These are phyloP conservation scores for Haplosporangium gracile DNA, from an alignment of 192 early-diverging fungal genomes.

Conservation along the genomic window DNA sequence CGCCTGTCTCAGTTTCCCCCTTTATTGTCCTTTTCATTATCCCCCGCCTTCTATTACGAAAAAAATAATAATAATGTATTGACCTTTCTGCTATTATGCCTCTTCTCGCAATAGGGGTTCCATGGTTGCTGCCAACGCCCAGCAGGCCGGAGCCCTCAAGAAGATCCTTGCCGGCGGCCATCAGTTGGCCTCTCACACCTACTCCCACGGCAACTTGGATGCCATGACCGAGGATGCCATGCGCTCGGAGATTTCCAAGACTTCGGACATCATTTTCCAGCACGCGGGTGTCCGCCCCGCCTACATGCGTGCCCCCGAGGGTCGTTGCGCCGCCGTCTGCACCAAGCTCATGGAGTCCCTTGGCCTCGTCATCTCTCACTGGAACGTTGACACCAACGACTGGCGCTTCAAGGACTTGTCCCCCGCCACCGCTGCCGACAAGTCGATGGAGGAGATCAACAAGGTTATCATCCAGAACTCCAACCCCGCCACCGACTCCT, in stretches of 20 bases:
- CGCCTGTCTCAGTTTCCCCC: neutral
- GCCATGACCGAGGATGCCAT: slow-evolving; percentile 57
- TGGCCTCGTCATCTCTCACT: slow-evolving; percentile 48
- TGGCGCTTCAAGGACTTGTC: slow-evolving; percentile 41
- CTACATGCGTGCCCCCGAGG: slow-evolving; percentile 75
- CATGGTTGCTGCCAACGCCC: slow-evolving; percentile 26
- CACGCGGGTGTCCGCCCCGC: slow-evolving; percentile 64
- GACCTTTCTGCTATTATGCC: neutral
- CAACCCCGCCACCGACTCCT: slow-evolving; percentile 48
- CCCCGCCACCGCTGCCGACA: slow-evolving; percentile 1
- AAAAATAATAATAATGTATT: neutral
- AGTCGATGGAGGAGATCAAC: slow-evolving; percentile 43
- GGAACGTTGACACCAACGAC: slow-evolving; percentile 60
- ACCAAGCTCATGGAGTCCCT: slow-evolving; percentile 43
- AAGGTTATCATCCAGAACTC: slow-evolving; percentile 26
- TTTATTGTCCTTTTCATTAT: neutral
- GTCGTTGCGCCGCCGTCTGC: slow-evolving; percentile 44
- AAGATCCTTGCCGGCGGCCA: slow-evolving; percentile 64
- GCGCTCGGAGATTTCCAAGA: slow-evolving; percentile 57
- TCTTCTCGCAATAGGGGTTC: slow-evolving; percentile 11
- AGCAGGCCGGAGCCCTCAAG: slow-evolving; percentile 36
- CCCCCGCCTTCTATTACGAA: neutral
- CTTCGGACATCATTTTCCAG: slow-evolving; percentile 63
- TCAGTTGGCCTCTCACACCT: slow-evolving; percentile 72
- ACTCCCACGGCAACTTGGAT: slow-evolving; percentile 64